Percentiles rank a stretch among this genome's conserved stretches.
Conservation (phyloP, 805 yeast genomes). For the Kregervanrija fluxuum region DNA sequence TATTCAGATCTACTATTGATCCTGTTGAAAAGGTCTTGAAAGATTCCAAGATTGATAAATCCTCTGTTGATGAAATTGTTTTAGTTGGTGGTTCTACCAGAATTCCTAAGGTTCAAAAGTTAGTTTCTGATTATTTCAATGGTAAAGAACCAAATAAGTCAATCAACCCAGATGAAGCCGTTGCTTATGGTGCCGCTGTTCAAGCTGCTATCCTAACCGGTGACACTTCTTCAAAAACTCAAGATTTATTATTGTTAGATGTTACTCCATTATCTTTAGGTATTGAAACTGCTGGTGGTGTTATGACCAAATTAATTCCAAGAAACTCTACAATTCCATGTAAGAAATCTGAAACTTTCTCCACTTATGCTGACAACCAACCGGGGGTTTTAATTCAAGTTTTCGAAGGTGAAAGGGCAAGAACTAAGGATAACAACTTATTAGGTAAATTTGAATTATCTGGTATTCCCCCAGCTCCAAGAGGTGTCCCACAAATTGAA, state of each 20-base stretch:
- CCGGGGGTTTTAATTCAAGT: constrained; percentile 77
- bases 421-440: constrained; percentile 69
- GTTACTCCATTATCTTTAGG: constrained; percentile 90
- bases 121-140: constrained; percentile 93
- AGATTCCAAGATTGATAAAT: constrained; percentile 86
- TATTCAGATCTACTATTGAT: constrained; percentile 88
- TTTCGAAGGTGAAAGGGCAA: constrained; percentile 74
- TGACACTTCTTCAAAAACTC: constrained; percentile 93
- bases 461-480: constrained; percentile 69
- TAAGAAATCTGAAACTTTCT: constrained; percentile 64
- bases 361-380: constrained; percentile 81
- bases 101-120: constrained; percentile 94
- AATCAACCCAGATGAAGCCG: constrained; percentile 98
- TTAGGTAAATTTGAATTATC: constrained; percentile 69
- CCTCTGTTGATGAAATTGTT: constrained; percentile 87
- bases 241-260: constrained; percentile 88
- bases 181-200: constrained; percentile 98
- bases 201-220: constrained; percentile 97
- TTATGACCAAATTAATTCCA: constrained; percentile 71
- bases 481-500: constrained; percentile 73
- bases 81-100: constrained; percentile 97
- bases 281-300: constrained; percentile 80
- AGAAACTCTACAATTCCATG: constrained; percentile 75
- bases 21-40: constrained; percentile 93
- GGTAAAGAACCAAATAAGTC: constrained; percentile 97